Evolutionary conservation across 306 rosid species (phyloP), one percentile per base, ranked within the genome.

Genomic region (Begonia masoniana): DNA sequence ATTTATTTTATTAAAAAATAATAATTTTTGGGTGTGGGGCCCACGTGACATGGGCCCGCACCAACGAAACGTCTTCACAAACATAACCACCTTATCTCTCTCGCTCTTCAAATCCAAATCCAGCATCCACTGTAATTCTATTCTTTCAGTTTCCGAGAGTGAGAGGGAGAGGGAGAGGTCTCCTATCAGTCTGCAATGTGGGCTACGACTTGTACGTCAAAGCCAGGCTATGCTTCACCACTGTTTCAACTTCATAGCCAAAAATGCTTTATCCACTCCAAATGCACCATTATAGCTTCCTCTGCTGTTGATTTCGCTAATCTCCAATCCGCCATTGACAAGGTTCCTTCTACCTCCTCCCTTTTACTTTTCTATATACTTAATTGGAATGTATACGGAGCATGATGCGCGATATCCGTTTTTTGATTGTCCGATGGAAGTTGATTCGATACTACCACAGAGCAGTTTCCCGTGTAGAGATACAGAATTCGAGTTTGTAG

Each of bases 321-420:
- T 51, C 94, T 91, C 41, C 60, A 81, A 63, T 80, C 85, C 59
- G 88, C 97, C 74, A 71, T 91, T 69, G 63, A 73, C 56, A 77
- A 83, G 97, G 94, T 87, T 62, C 61, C 24, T 26, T 31, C 6
- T 39, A 1, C 36, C 7, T 13, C 48, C 13, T 52, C 41, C 16
- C 19, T 15, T 6, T 47, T 31, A 36, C 31, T 16, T 10, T 52
- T 7, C 12, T 13, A 13, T 14, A 16, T 41, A 13, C 10, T 10
- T 21, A 23, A 15, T 35, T 39, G 21, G 43, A 47, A 10, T 12
- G 13, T 47, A 7, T 14, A 4, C 50, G 15, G 15, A 12, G 50
- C 15, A 14, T 46, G 15, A 2, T 46, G 13, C n/a, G 13, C 10
- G 21, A 49, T 49, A n/a, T 24, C 31, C 3, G 31, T 24, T 24